Base-by-base conservation (phyloP, 2,329 filamentous ascomycete species). In the Diaporthe citriasiana region DNA sequence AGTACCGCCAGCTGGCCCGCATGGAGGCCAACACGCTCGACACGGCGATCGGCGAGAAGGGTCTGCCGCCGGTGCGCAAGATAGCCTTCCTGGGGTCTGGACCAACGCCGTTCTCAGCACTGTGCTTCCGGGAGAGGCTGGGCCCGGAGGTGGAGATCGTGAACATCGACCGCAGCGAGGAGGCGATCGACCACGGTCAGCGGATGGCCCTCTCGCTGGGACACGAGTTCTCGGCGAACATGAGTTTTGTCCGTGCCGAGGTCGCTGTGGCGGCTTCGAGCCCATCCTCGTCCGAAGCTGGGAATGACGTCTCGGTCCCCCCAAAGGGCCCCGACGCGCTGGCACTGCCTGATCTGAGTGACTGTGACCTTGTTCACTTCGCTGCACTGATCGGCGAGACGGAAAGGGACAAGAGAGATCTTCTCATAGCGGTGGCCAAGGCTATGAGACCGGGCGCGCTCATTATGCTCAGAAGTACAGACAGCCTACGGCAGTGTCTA, bases 121-220 rank as follows among this genome's bases (percentile, higher is more conserved):
- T 72, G n/a, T 72, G 71, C 7, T 72, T 72, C 59, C 59, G 71
- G 22, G 71, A 72, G 59, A 66, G 59, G n/a, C n/a, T 72, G 8
- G 71, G 71, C 0, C 50, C 40, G 13, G 60, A 38, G 8, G 60
- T 72, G 12, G 71, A 72, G 50, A 72, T 72, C 6, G 59, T 72
- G 40, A 72, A 72, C 51, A 68, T 72, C 71, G 71, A 72, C 60
- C 71, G 71, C 60, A 68, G 71, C 51, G 51, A 45, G 22, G 59
- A 72, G 35, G 71, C 71, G 1, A 68, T 72, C 47, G 60, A 68
- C 25, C 60, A 72, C 33, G 71, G 71, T n/a, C 59, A 55, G 42
- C 35, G 33, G 9, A 45, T 72, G 59, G 60, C 71, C 10, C 35
- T 47, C 12, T 53, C 59, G 45, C 71, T 72, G 38, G 71, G 71